phyloP scores from a whole-genome alignment of 2,329 filamentous ascomycete genomes.

The Colletotrichum graminicola region DNA sequence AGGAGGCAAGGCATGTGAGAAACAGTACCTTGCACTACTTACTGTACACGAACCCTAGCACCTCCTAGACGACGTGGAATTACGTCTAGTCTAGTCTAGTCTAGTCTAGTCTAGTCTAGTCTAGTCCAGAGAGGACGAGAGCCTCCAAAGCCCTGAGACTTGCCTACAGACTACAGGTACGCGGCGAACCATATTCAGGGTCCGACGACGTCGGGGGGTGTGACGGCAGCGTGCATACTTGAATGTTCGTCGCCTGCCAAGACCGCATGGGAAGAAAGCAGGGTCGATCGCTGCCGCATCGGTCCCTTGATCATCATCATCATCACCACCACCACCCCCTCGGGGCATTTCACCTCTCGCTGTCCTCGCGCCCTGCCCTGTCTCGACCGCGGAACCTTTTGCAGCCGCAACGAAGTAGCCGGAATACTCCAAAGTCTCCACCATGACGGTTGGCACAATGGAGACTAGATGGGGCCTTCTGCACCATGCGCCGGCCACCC shows the following conservation, averaged over 20 bases:
- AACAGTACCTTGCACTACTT: neutral
- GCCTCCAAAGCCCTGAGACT: neutral
- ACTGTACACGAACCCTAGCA: neutral
- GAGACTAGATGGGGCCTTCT: slow-evolving; percentile 22
- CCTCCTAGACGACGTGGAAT: no score
- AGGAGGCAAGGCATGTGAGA: neutral
- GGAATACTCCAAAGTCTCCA: slow-evolving; percentile 26
- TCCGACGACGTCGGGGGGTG: slow-evolving; percentile 26
- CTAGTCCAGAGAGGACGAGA: neutral
- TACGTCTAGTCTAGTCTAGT: neutral
- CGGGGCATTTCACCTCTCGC: slow-evolving; percentile 1
- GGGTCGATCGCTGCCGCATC: slow-evolving; percentile 38
- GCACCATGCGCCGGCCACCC: slow-evolving; percentile 9
- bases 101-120: no score
- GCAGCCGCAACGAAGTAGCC: slow-evolving; percentile 32
- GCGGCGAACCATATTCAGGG: slow-evolving; percentile 17
- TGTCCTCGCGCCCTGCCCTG: slow-evolving; percentile 19
- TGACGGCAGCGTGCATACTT: slow-evolving; percentile 35
- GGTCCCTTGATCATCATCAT: slow-evolving; percentile 26
- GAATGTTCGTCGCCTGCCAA: slow-evolving; percentile 27
- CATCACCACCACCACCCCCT: neutral
- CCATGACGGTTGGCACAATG: slow-evolving; percentile 34
- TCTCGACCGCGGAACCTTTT: slow-evolving; percentile 19
- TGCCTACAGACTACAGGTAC: neutral
- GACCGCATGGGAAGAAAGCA: slow-evolving; percentile 22